phyloP scores from a whole-genome alignment of 2,329 filamentous ascomycete genomes.

The Periconia sp. region DNA sequence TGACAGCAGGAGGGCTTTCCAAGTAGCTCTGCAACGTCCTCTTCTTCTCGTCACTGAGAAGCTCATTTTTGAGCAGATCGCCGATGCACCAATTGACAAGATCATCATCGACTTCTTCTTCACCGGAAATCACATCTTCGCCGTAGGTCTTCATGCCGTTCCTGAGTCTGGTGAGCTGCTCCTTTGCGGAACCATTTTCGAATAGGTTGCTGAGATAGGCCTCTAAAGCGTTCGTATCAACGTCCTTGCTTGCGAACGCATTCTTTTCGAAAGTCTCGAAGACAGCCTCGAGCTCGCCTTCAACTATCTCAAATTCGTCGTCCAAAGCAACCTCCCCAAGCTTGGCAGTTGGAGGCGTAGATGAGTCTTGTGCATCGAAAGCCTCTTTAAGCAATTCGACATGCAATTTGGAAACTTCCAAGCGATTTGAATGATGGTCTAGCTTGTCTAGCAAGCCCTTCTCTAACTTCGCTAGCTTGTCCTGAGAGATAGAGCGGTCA shows the following conservation, averaged over 20 bases:
- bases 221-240: conserved; percentile 25
- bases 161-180: conserved; percentile 16
- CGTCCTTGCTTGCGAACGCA: conserved; percentile 19
- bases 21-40: conserved; percentile 31
- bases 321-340: conserved; percentile 32
- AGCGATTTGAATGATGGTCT: conserved; percentile 58
- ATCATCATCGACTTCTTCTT: conserved; percentile 46
- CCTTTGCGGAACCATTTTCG: conserved; percentile 2
- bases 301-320: conserved; percentile 56
- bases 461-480: conserved; percentile 56
- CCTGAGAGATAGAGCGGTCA: conserved; percentile 59
- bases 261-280: conserved; percentile 46
- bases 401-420: conserved; percentile 64
- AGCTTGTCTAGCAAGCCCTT: conserved; percentile 55
- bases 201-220: conserved; percentile 26
- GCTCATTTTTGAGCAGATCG: conserved; percentile 56
- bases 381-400: conserved; percentile 54
- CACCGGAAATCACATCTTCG: conserved; percentile 15
- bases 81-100: conserved; percentile 55
- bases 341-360: conserved; percentile 12
- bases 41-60: conserved; percentile 58
- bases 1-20: conserved; percentile 26
- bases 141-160: conserved; percentile 19
- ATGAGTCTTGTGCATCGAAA: conserved; percentile 19
- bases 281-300: conserved; percentile 61